Base-by-base conservation (phyloP, 2,329 filamentous ascomycete genomes). In the Clarireedia hainanense region DNA sequence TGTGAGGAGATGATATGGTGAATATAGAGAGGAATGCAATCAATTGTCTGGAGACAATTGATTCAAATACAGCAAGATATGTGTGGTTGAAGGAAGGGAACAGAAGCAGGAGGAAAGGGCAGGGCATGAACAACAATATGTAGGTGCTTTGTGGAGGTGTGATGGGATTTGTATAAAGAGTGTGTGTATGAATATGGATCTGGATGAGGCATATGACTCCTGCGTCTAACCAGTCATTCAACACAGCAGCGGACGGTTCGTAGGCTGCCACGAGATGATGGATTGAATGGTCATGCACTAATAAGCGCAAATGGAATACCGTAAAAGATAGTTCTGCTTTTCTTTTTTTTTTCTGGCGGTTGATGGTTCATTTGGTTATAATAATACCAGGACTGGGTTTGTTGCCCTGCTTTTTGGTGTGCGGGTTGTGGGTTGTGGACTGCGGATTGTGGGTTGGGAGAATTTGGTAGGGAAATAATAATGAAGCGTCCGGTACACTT, bases 1-100 rank as follows among this genome's bases (percentile, higher is more conserved):
- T 42, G 40, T 59, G 56, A 20, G 40, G 37, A 57, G 56, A 56
- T 46, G 52, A 50, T 47, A 30, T 26, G 52, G 26, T 58, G 52
- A 58, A 62, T 48, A 24, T n/a, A 53, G 39, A 48, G 43, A 56
- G 57, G 57, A 61, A 62, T 56, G 55, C 57, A 50, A 58, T 56
- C 46, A 53, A 51, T 57, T 58, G 53, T 14, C 30, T 48, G 40
- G 47, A 47, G 37, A 40, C 45, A 4, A 47, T 37, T 6, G 50
- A 26, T 14, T 20, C 2, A 34, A 47, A 26, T 47, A 43, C 15
- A 27, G 9, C n/a, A 43, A 52, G 42, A 46, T 17, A 26, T 46
- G 24, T 47, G 42, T 34, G 34, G 24, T n/a, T 48, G 23, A 20
- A 42, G 17, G 39, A 42, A n/a, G 30, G 17, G 10, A 34, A 37